phyloP scores from a whole-genome alignment of 1,284 basidiomycete species.

The Sporisorium sorghi region DNA sequence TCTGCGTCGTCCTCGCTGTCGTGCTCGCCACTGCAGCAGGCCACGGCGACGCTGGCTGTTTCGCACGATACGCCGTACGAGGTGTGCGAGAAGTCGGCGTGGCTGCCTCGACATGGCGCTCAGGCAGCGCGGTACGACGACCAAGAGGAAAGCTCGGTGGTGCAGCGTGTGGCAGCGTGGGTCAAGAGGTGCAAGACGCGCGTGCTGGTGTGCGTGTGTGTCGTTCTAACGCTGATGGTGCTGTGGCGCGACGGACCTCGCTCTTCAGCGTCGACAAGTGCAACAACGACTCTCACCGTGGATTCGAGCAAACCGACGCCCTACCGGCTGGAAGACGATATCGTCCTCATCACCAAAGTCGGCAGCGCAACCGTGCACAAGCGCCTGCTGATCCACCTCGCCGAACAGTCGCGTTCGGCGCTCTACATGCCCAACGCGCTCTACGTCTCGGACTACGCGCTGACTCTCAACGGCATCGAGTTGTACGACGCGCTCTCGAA shows the following conservation, averaged over 20 bases:
- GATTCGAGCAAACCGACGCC: no score
- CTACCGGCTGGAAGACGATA: constrained; percentile 37
- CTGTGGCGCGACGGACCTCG: neutral
- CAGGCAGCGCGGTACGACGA: no score
- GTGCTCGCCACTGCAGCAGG: constrained; percentile 6
- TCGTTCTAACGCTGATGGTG: constrained; percentile 14
- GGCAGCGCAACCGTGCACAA: constrained; percentile 39
- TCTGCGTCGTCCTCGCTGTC: constrained; percentile 13
- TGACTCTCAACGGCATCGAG: constrained; percentile 20
- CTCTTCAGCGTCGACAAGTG: neutral
- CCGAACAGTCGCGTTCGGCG: constrained; percentile 9
- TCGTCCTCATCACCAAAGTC: constrained; percentile 48
- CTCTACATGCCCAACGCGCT: constrained; percentile 29
- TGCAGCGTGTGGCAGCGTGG: neutral
- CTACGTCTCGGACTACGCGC: constrained; percentile 37
- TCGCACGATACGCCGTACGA: constrained; percentile 12
- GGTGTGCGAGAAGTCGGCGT: constrained; percentile 7
- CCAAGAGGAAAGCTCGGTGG: neutral
- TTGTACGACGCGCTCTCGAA: constrained; percentile 40
- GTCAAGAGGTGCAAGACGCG: constrained; percentile 8
- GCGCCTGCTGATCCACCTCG: constrained; percentile 36
- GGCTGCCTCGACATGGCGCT: no score
- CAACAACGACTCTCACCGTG: neutral
- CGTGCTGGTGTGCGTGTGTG: constrained; percentile 17
- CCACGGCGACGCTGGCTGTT: neutral